Percentiles rank a stretch among this genome's conserved stretches.
Evolutionary conservation across 345 rosid genomes (phyloP).

Genomic region (Dimocarpus longan): DNA sequence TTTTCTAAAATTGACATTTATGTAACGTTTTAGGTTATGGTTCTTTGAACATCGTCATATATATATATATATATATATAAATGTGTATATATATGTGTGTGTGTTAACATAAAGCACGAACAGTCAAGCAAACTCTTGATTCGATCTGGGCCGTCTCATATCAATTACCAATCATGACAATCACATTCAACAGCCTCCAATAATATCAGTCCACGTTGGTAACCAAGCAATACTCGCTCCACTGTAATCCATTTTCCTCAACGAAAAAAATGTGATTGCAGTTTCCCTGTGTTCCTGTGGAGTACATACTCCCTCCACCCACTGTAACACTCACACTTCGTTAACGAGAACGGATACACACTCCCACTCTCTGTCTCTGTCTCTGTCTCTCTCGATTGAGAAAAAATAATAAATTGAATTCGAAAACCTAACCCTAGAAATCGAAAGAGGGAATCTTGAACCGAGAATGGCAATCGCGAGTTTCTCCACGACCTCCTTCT

Average conservation of each 20-base stretch:
- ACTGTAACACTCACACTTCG: not conserved
- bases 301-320: not conserved
- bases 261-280: slow-evolving; percentile 10
- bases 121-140: not conserved
- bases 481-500: slow-evolving; percentile 36
- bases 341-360: not conserved
- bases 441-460: not conserved
- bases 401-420: not conserved
- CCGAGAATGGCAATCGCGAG: slow-evolving; percentile 40
- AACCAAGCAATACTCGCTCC: not conserved
- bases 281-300: not conserved
- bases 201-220: slow-evolving; percentile 1
- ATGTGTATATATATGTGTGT: not conserved
- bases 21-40: too few relatives aligned
- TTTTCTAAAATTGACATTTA: not conserved
- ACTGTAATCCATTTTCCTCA: not conserved
- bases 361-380: not conserved
- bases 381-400: not conserved
- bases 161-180: not conserved
- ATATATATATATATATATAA: too few relatives aligned
- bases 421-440: slow-evolving; percentile 9
- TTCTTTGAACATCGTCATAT: too few relatives aligned
- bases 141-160: not conserved
- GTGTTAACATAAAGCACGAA: too few relatives aligned
- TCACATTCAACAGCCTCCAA: not conserved